Conservation (phyloP, 2,329 filamentous ascomycete genomes). For the Colletotrichum nymphaeae region DNA sequence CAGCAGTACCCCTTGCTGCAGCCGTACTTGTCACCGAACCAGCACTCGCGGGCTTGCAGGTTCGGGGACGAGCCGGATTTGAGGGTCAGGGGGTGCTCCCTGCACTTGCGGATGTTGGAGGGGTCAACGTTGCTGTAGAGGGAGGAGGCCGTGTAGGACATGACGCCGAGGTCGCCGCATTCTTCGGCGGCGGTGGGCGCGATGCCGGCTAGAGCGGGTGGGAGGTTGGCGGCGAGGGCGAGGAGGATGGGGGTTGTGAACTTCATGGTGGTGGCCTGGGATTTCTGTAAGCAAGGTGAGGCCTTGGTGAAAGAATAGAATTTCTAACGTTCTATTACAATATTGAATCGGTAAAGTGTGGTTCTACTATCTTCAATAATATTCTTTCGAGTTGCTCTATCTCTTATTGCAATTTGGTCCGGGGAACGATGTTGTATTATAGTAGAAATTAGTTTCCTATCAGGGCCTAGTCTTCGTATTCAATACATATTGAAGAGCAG, state of each 20-base stretch:
- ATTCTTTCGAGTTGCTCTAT: neutral
- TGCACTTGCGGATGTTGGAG: neutral
- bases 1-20: slow-evolving; percentile 3
- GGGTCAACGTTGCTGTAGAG: neutral
- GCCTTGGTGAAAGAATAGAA: too few relatives aligned
- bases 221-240: neutral
- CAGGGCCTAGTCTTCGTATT: too few relatives aligned
- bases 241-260: neutral
- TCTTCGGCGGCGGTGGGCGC: neutral
- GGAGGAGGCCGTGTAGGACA: neutral
- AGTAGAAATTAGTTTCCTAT: neutral
- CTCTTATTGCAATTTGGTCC: neutral
- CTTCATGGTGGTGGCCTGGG: neutral
- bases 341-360: too few relatives aligned
- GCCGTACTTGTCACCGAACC: neutral
- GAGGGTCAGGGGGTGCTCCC: neutral
- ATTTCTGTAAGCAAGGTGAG: neutral
- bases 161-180: neutral
- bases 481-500: neutral
- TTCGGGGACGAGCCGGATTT: neutral
- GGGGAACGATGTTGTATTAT: neutral
- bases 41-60: neutral
- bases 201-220: neutral
- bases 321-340: too few relatives aligned
- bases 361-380: too few relatives aligned